Evolutionary conservation across 139 green algal genomes (phyloP).

Genomic region (Penium margaritaceum): DNA sequence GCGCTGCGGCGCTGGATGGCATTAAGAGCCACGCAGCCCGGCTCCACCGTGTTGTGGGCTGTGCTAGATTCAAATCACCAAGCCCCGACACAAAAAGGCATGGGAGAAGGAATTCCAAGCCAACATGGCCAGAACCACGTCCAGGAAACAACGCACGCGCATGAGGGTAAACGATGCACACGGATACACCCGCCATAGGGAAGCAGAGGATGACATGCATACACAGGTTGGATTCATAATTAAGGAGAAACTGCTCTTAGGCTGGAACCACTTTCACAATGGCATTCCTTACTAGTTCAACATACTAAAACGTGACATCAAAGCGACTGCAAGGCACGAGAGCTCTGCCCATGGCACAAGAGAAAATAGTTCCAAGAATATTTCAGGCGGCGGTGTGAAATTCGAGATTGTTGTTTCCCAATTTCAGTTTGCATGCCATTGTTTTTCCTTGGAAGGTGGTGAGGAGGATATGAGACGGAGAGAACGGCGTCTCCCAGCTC

Average conservation of each 20-base stretch:
- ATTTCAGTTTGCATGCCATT: too few species aligned
- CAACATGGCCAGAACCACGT: neutral
- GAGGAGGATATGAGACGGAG: conserved; percentile 45
- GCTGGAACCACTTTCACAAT: too few species aligned
- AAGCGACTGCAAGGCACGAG: too few species aligned
- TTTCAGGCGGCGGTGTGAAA: neutral
- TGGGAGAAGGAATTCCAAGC: neutral
- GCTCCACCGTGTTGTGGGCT: conserved; percentile 50
- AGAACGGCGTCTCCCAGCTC: conserved; percentile 54
- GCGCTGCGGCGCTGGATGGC: conserved; percentile 64
- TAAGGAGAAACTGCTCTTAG: too few species aligned
- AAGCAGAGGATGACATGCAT: neutral
- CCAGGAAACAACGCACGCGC: neutral
- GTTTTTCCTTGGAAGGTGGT: too few species aligned
- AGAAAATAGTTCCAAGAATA: neutral
- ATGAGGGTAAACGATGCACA: neutral
- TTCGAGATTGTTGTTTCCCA: too few species aligned
- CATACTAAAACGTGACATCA: too few species aligned
- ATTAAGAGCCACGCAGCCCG: conserved; percentile 71
- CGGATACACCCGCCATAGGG: neutral
- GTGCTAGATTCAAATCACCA: conserved; percentile 4
- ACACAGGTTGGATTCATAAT: neutral
- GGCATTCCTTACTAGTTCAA: too few species aligned
- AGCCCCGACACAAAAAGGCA: neutral
- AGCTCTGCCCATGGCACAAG: neutral